A percentile compares a stretch with the other conserved stretches of the same genome.
phyloP scores from a whole-genome alignment of 306 rosid species.

The Coriaria nepalensis region DNA sequence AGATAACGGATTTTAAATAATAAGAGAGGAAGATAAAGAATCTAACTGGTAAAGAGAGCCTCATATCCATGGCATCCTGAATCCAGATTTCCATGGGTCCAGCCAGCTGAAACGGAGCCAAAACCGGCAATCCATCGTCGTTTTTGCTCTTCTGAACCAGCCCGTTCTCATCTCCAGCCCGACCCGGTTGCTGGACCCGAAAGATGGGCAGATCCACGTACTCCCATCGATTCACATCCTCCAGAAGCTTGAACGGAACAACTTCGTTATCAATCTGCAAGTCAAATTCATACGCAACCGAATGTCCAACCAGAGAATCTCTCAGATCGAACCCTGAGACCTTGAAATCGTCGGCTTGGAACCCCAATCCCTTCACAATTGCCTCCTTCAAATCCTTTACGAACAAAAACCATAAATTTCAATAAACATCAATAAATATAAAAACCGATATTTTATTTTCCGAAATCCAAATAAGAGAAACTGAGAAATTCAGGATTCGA shows the following conservation, averaged over 20 bases:
- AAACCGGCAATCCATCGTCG: constrained; percentile 38
- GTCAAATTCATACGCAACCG: constrained; percentile 75
- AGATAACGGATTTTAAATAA: too few relatives aligned
- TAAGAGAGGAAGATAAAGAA: background rate
- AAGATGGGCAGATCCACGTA: constrained; percentile 80
- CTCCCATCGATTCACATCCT: constrained; percentile 70
- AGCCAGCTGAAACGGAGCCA: constrained; percentile 89
- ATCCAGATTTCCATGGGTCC: constrained; percentile 98
- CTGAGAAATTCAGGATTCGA: background rate
- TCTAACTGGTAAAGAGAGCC: constrained; percentile 74
- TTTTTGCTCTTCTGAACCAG: constrained; percentile 29
- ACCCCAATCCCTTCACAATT: constrained; percentile 66
- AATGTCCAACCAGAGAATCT: constrained; percentile 73
- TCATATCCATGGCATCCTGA: constrained; percentile 76
- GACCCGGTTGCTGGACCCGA: constrained; percentile 33
- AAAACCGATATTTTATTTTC: too few relatives aligned
- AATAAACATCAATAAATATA: too few relatives aligned
- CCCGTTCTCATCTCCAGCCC: constrained; percentile 19
- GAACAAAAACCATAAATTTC: background rate
- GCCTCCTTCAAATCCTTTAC: constrained; percentile 74
- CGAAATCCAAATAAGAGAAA: background rate
- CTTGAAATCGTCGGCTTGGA: constrained; percentile 44
- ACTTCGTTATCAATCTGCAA: constrained; percentile 59
- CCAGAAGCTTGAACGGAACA: constrained; percentile 74
- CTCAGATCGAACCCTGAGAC: constrained; percentile 64